Conservation (phyloP, 1,284 basidiomycete species). For the Paramarasmius palmivorus region DNA sequence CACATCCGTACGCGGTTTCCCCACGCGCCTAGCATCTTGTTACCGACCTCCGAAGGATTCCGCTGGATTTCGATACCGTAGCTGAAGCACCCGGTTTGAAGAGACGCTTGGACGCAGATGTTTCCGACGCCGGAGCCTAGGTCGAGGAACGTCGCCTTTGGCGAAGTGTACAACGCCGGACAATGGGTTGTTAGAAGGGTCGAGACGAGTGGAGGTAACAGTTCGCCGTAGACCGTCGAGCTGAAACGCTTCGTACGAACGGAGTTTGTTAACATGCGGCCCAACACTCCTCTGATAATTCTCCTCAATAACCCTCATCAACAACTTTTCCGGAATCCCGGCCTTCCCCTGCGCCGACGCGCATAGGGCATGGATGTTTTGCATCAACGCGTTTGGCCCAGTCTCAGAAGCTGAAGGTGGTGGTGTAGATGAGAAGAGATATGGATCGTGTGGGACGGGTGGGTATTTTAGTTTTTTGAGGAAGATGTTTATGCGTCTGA, state of each 20-base stretch:
- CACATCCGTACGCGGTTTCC: conserved; percentile 71
- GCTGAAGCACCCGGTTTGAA: conserved; percentile 73
- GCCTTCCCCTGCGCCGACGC: conserved; percentile 39
- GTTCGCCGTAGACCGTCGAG: conserved; percentile 74
- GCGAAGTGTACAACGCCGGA: conserved; percentile 55
- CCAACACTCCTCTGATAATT: conserved; percentile 79
- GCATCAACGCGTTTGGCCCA: conserved; percentile 56
- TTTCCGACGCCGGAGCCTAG: conserved; percentile 82
- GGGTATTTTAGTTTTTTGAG: conserved; percentile 67
- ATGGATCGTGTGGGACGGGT: conserved; percentile 46
- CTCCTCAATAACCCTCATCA: conserved; percentile 73
- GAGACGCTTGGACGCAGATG: conserved; percentile 71
- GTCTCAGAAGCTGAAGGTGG: too few relatives aligned
- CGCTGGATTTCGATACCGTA: conserved; percentile 72
- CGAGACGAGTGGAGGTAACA: conserved; percentile 63
- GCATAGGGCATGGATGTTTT: conserved; percentile 42
- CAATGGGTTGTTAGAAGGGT: conserved; percentile 48
- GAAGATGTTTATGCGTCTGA: conserved; percentile 57
- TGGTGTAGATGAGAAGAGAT: conserved; percentile 36
- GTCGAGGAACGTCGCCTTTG: conserved; percentile 66
- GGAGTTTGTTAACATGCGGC: conserved; percentile 63
- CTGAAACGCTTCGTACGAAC: conserved; percentile 75
- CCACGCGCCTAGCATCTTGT: conserved; percentile 62
- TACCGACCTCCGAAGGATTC: conserved; percentile 64
- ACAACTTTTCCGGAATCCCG: conserved; percentile 55